These are phyloP conservation scores for Candida anglica DNA, from an alignment of 805 yeast species.

Conservation along the genomic window DNA sequence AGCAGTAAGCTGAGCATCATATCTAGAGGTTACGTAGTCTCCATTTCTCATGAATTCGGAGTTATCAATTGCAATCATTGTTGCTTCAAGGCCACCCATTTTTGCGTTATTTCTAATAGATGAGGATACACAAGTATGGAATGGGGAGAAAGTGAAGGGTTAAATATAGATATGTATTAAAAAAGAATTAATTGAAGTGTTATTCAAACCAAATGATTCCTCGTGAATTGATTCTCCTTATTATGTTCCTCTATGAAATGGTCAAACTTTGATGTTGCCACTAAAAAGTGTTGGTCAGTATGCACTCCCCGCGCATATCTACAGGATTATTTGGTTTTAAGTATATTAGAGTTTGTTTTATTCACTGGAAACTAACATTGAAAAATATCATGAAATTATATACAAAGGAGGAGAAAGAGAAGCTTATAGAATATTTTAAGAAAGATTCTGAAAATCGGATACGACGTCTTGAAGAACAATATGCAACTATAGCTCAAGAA, in stretches of 20 bases:
- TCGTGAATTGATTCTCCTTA: no score
- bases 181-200: not conserved
- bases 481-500: conserved; percentile 17
- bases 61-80: conserved; percentile 92
- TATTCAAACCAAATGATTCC: no score
- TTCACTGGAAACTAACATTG: no score
- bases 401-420: conserved; percentile 33
- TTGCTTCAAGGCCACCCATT: conserved; percentile 88
- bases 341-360: not conserved
- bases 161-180: not conserved
- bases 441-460: conserved; percentile 16
- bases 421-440: conserved; percentile 27
- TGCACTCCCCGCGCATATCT: no score
- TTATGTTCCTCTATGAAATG: no score
- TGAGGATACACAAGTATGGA: not conserved
- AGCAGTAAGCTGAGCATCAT: conserved; percentile 88
- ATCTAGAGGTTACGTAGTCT: conserved; percentile 83
- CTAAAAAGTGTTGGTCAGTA: no score
- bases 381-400: conserved; percentile 3
- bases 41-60: conserved; percentile 96
- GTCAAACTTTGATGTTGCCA: no score
- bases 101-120: not conserved
- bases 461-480: conserved; percentile 18
- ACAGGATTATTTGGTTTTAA: not conserved
- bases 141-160: not conserved